Base-by-base conservation (phyloP, 352 stramenopile species). In the Globisporangium ultimum region DNA sequence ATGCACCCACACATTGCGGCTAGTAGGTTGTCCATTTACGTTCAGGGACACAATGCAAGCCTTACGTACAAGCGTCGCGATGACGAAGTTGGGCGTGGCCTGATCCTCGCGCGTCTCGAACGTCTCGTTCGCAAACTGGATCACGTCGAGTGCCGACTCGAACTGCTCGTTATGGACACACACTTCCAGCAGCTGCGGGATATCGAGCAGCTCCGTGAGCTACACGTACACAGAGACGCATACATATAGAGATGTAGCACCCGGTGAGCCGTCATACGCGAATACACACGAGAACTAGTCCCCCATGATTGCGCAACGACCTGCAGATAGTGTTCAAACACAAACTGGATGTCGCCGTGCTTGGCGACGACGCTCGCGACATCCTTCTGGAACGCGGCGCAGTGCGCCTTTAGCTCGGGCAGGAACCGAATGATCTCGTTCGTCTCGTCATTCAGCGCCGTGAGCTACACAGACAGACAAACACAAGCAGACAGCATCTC, bases 141-240 rank as follows among this genome's bases (percentile, higher is more conserved):
- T 96, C 67, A 99, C 87, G 52, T 98, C 97, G 20, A 99, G 75
- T 5, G 96, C 96, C 43, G 98, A 96, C 58, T 99, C 96, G 53
- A 98, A 98, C 10, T 98, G 73, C 62, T 98, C 96, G 61, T 97
- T 98, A 57, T 97, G 80, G 43, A 98, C 96, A 61, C 97, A 99
- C 5, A 93, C 91, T 66, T 99, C 96, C 68, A 99, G 90, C 34
- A 99, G 74, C 65, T 98, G 97, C 9, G 97, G 97, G 32, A 99
- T 92, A 78, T 99, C 96, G 53, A 99, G 76, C 20, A 99, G 72
- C 70, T 99, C 96, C n/a, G 98, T 88, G 36, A 99, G 68, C 84
- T 97, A 38, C 43, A 41, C 18, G 58, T 41, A 48, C 41, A 60
- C 45, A 15, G 38, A 10, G n/a, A 11, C 10, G 9, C 2, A 36